Base-by-base conservation (phyloP, 352 stramenopile species). In the Globisporangium emineosum region DNA sequence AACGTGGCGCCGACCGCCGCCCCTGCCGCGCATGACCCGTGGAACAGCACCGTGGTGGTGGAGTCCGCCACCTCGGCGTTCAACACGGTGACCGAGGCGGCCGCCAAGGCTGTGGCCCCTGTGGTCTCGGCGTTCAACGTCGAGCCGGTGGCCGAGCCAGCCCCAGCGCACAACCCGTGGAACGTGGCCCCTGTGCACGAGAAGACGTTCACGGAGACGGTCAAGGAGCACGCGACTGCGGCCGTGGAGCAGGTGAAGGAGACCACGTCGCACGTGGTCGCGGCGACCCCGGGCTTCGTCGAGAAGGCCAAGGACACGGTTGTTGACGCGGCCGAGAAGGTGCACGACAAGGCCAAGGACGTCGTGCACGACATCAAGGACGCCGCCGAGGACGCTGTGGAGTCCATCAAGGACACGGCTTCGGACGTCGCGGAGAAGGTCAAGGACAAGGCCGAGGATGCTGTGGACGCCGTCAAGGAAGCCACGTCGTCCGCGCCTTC, bases 21-120 rank as follows among this genome's bases (percentile, higher is more conserved):
- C 56, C 25, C 65, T 56, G 51, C 67, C 19, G 52, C 47, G 33
- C 32, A 66, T 61, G 77, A 71, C 65, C 78, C 79, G 40, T 89
- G 81, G 81, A 90, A 90, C 64, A 66, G 78, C 40, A 67, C 77
- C 10, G 71, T 75, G 50, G 62, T 61, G 19, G 57, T 60, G 56
- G 50, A 70, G 27, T 10, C 50, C 10, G 17, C 27, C 15, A 40
- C 50, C 50, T 37, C 50, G 50, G 50, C 15, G 15, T 56, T 56
- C 50, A 56, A 30, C 19, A 69, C 68, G 25, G 25, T 65, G 59
- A 69, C 68, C 37, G 6, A 71, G 60, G 60, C 68, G 29, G 56
- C 68, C 17, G 47, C 75, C 27, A 57, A 70, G 43, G 63, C 13
- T 27, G 32, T 32, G 21, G 42, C 67, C 21, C 21, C 71, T 8